Conservation (phyloP, 371 early-diverging fungal genomes). For the Smittium mucronatum region DNA sequence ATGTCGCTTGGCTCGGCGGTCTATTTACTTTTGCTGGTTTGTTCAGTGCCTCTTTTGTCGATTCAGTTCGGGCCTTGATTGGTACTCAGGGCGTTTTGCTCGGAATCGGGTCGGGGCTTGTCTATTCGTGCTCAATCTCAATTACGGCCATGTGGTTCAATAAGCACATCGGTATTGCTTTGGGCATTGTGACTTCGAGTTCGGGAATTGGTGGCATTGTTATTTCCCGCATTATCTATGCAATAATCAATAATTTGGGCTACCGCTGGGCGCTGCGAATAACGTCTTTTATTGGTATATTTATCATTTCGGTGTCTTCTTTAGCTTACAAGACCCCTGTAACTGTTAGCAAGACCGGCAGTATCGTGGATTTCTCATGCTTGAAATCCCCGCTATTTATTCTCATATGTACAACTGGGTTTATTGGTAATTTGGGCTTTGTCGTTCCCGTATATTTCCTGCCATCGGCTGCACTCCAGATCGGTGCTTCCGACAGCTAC, state of each 20-base stretch:
- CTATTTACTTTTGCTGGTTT: conserved; percentile 29
- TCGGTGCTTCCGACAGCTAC: conserved; percentile 23
- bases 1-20: conserved; percentile 30
- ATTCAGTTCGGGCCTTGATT: conserved; percentile 43
- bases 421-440: conserved; percentile 30
- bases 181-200: conserved; percentile 40
- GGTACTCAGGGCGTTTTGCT: conserved; percentile 57
- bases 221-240: not conserved
- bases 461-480: conserved; percentile 29
- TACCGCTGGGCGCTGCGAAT: conserved; percentile 6
- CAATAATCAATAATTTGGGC: conserved; percentile 8
- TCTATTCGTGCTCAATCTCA: conserved; percentile 36
- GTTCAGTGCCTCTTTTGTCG: conserved; percentile 35
- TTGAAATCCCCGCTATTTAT: conserved; percentile 23
- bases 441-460: conserved; percentile 39
- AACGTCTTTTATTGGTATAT: not conserved
- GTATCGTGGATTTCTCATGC: conserved; percentile 23
- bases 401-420: conserved; percentile 16
- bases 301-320: not conserved
- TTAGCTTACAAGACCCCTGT: conserved; percentile 19
- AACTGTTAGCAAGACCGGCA: conserved; percentile 19
- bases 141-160: conserved; percentile 64
- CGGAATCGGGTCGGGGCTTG: conserved; percentile 44
- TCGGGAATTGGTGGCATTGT: conserved; percentile 8
- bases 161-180: conserved; percentile 49